phyloP scores from a whole-genome alignment of 2,329 filamentous ascomycete species.

The Ceratocystis papillata region DNA sequence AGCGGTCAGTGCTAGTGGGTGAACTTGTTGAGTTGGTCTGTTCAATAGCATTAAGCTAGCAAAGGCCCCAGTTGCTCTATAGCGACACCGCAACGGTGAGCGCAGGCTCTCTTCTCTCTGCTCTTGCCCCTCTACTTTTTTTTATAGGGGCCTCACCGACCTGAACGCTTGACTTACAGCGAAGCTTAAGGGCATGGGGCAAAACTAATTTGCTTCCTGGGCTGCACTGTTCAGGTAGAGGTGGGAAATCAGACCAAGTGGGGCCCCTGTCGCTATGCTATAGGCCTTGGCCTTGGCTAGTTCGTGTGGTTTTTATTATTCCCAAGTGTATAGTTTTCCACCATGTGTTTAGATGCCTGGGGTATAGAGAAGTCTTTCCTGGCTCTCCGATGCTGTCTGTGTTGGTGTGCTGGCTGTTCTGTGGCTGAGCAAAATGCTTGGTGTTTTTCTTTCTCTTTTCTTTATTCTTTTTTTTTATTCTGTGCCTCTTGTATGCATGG shows the following conservation, averaged over 20 bases:
- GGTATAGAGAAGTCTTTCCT: not conserved
- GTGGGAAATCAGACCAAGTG: not conserved
- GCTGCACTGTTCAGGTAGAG: constrained; percentile 9
- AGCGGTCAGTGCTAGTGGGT: constrained; percentile 8
- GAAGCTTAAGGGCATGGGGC: no score
- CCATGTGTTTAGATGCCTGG: not conserved
- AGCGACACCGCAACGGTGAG: not conserved
- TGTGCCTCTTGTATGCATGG: no score
- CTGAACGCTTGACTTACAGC: no score
- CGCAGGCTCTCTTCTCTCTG: not conserved
- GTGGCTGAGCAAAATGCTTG: no score
- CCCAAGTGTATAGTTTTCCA: not conserved
- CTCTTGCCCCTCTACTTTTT: not conserved
- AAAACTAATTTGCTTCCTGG: not conserved
- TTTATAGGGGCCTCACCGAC: constrained; percentile 10
- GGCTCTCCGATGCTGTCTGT: not conserved
- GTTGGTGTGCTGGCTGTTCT: not conserved
- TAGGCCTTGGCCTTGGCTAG: not conserved
- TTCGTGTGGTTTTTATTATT: not conserved
- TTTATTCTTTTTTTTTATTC: no score
- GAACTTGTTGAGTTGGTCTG: not conserved
- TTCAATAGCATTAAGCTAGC: not conserved
- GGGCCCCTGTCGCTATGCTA: not conserved
- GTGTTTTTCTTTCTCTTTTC: no score
- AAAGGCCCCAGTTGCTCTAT: not conserved